Conservation (phyloP, 495 filamentous ascomycete genomes). For the Podospora sp. region DNA sequence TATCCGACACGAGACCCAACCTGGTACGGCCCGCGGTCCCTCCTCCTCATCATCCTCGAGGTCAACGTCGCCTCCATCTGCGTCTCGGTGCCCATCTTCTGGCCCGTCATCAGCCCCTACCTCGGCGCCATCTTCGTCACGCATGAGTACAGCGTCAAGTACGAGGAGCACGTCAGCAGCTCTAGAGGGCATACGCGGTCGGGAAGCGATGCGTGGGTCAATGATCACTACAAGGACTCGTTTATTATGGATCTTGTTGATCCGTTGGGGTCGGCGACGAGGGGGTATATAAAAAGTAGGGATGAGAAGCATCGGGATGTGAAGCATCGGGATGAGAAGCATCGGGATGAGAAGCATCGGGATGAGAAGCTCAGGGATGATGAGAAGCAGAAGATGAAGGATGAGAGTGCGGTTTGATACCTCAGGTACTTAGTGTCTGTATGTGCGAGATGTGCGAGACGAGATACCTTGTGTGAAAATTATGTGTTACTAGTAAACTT, state of each 20-base stretch:
- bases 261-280: slow-evolving; percentile 14
- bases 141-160: slow-evolving; percentile 35
- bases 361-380: too few relatives aligned
- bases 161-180: slow-evolving; percentile 29
- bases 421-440: neutral
- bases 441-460: too few relatives aligned
- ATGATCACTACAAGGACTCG: slow-evolving; percentile 23
- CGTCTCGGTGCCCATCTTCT: slow-evolving; percentile 41
- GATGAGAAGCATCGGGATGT: too few relatives aligned
- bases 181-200: slow-evolving; percentile 28
- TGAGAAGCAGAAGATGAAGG: neutral
- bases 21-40: slow-evolving; percentile 37
- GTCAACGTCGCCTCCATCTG: slow-evolving; percentile 38
- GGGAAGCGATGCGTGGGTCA: slow-evolving; percentile 18
- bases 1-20: slow-evolving; percentile 39
- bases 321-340: too few relatives aligned
- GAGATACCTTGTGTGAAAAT: too few relatives aligned
- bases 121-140: slow-evolving; percentile 39
- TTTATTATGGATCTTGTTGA: slow-evolving; percentile 26
- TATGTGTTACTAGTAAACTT: too few relatives aligned
- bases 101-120: slow-evolving; percentile 33
- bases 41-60: slow-evolving; percentile 37
- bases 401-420: neutral
- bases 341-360: too few relatives aligned
- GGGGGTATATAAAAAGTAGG: neutral